Base-by-base conservation (phyloP, 208 protist genomes). In the Wallacemonas sp. region DNA sequence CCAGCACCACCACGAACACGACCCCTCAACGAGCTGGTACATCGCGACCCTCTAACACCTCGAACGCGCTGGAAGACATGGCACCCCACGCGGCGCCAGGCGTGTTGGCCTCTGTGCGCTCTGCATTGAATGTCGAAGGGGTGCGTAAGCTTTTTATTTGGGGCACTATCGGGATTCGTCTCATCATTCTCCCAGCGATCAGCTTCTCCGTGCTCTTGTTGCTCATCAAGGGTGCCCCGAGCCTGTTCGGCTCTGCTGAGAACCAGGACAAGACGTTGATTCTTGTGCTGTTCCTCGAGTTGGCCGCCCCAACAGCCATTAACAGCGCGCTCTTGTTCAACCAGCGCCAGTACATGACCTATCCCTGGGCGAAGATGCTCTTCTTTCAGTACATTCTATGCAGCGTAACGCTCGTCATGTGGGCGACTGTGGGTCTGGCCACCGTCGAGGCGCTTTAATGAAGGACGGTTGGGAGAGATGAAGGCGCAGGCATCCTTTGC, bases 71-170 rank as follows among this genome's bases (percentile, higher is more conserved):
- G n/a, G n/a, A n/a, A n/a, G n/a, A n/a, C n/a, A n/a, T n/a, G n/a
- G n/a, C n/a, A n/a, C n/a, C n/a, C n/a, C n/a, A n/a, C n/a, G 80
- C 3, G 27, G 80, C 0, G 66, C 77, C n/a, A 26, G 80, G 26
- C 33, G 80, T 5, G 47, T 12, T 58, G 47, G 36, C 6, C 27
- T 33, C 66, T 22, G 21, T 78, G 28, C 30, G 42, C 22, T 61
- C 15, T 31, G 54, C 71, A 1, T 64, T 90, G 31, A 84, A 78
- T 17, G 21, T 87, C 3, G 2, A 44, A 2, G 77, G 75, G n/a
- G 67, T 84, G n/a, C 60, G 47, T 22, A 72, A 75, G 26, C 53
- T 21, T 14, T 95, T 92, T 75, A 66, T 95, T 17, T 84, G 79
- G 75, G 84, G 80, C 42, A 58, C 81, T 19, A 76, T 92, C 27